Conservation (phyloP, 352 stramenopile species). For the Globisporangium perplexum region DNA sequence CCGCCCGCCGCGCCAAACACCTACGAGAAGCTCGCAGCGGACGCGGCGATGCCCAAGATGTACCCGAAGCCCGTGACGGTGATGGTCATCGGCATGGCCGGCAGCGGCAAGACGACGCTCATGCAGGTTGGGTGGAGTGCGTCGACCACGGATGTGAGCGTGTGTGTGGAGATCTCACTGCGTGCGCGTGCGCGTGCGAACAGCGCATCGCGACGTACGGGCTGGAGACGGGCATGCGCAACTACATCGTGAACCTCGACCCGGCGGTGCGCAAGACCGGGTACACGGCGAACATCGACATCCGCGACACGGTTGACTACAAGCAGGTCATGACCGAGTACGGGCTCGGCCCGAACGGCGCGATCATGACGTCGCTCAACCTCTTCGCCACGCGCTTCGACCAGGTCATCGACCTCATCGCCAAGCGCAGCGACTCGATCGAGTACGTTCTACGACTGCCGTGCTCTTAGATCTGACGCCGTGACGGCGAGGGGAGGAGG, state of each 20-base stretch:
- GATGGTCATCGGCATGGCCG: conserved; percentile 95
- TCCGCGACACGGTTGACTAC: conserved; percentile 99
- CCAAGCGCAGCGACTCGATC: conserved; percentile 80
- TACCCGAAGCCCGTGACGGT: conserved; percentile 55
- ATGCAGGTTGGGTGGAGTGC: conserved; percentile 57
- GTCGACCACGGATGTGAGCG: no score
- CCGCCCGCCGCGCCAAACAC: neutral
- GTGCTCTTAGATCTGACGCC: no score
- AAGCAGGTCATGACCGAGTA: conserved; percentile 99
- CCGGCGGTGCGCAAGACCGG: conserved; percentile 95
- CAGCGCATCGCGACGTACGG: conserved; percentile 67
- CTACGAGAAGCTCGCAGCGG: neutral
- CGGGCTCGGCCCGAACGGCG: conserved; percentile 96
- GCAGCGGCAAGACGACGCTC: conserved; percentile 95
- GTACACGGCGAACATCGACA: conserved; percentile 98
- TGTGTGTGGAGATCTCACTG: no score
- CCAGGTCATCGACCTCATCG: conserved; percentile 95
- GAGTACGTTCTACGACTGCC: conserved; percentile 79
- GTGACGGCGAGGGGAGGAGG: no score
- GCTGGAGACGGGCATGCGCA: conserved; percentile 56
- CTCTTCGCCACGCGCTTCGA: conserved; percentile 99
- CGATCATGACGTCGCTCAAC: conserved; percentile 99
- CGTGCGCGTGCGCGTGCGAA: no score
- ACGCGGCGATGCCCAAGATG: conserved; percentile 5
- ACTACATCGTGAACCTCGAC: conserved; percentile 98